Base-by-base conservation (phyloP, 371 early-diverging fungal genomes). In the Amoeboaphelidium occidentale region DNA sequence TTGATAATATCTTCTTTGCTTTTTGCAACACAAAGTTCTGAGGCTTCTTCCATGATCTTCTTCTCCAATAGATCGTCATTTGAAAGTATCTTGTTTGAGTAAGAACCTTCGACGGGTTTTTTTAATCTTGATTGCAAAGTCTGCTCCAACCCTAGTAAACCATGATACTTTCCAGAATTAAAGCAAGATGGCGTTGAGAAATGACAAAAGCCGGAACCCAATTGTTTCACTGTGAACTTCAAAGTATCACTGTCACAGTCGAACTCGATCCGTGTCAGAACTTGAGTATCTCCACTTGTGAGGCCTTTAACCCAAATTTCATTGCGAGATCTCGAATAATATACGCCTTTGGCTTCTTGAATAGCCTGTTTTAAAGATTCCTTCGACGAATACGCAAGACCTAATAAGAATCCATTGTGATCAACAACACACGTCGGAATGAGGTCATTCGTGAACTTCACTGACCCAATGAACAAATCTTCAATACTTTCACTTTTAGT, bases 21-120 rank as follows among this genome's bases (percentile, higher is more conserved):
- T 10, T 56, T 66, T 25, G 97, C 92, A 24, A 81, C 75, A 51
- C 85, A 81, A 23, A 96, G 60, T 62, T 91, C 94, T 10, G 78
- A 73, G 2, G 97, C 97, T 63, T 93, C 94, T 59, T 96, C 97
- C 69, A 83, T 72, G 50, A 96, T 81, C 70, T 96, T 96, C 55
- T 85, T 74, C 47, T 72, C 63, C 41, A 96, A 70, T 28, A 96
- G 63, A 41, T 66, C 68, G 24, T 74, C 55, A 58, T 91, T 88
- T 41, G 72, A 69, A 58, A 93, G 93, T 43, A 96, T 66, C 1
- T 86, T 76, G 25, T 72, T 69, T 23, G 93, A 91, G 66, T 92
- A 96, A 1, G 90, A 88, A 12, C 87, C 89, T 41, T 62, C 70
- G 3, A 87, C 85, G 0, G 92, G 84, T 17, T 61, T 63, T 27